Base-by-base conservation (phyloP, 2,329 filamentous ascomycete species). In the Cercospora beticola region DNA sequence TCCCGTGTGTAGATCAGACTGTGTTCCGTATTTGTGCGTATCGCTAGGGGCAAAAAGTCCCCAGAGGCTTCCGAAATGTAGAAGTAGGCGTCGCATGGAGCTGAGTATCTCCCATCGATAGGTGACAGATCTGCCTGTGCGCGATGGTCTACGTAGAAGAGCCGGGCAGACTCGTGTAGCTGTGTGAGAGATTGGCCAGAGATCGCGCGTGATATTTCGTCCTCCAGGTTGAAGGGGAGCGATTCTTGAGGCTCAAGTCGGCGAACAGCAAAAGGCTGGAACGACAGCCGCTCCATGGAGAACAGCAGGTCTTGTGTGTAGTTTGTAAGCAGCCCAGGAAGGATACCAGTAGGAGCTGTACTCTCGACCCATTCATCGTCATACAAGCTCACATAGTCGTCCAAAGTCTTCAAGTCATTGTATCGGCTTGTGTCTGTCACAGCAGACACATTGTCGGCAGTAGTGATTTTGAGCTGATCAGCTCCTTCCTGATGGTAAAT, bases 41-140 rank as follows among this genome's bases (percentile, higher is more conserved):
- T 83, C 2, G 83, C 83, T 23, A 86, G 76, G 3, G 84, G 84
- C 5, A 86, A 74, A 68, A 85, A 84, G 46, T 84, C 74, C 10
- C 78, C 78, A 4, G 78, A 79, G n/a, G 69, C 66, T 0, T 78
- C 71, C 62, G 81, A 74, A 52, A 85, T 81, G 74, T 80, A 85
- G 74, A 86, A 86, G 69, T 82, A 83, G 0, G 81, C 83, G 56
- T 82, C 79, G 69, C 81, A 84, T 9, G 81, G 80, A 1, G 81
- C 82, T 1, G 78, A 76, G 65, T 78, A 85, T 40, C 79, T 54
- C 10, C 77, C 12, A 67, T 52, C 59, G 16, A 40, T 59, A 7
- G 28, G 66, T 5, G 73, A 72, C 14, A 71, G 67, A 1, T 75
- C 75, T 2, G 70, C 66, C 0, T 84, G 82, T 54, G 79, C 77